Evolutionary conservation across 2,329 filamentous ascomycete species (phyloP), one percentile per base, ranked within the genome.

Genomic region (Clarireedia monteithiana): DNA sequence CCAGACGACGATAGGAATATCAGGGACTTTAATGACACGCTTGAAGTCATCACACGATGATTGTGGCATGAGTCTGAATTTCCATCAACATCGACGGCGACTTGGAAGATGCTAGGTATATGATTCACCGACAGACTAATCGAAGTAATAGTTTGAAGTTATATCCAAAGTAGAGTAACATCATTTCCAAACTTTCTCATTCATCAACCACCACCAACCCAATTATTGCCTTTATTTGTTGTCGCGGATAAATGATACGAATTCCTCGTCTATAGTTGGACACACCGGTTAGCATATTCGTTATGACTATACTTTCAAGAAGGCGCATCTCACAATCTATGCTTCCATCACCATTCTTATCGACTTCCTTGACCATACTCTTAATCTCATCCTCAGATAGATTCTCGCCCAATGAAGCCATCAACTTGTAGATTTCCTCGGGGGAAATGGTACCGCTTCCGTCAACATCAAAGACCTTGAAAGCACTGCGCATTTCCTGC

Each of bases 381-480:
- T 84, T 80, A 58, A 85, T 78, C 72, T 85, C 80, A 45, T 79
- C 79, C 63, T 84, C 80, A 50, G 80, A 82, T 68, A 85, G 70
- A 68, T 82, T 80, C 75, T 85, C 82, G 62, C 82, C 82, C 55
- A 85, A 80, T 24, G 77, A 80, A 62, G 79, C 81, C 79, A 85
- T 83, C 69, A 85, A 80, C 64, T 79, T 76, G 63, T 79, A 75
- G 62, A 85, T 74, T 70, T 85, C 82, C 50, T 80, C 78, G 53
- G 79, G 77, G 27, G 78, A 81, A 70, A 85, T 85, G 68, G 82
- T 83, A 62, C 82, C 82, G 68, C 81, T 83, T 70, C 80, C 80
- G 67, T 85, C 82, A 66, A 79, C 78, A 70, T 85, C 82, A 69
- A 85, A 85, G 66, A 84, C 81, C 70, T 79, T 77, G 76, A 85